These are phyloP conservation scores for Beta lomatogona DNA, from an alignment of 179 eudicot species.

Conservation along the genomic window DNA sequence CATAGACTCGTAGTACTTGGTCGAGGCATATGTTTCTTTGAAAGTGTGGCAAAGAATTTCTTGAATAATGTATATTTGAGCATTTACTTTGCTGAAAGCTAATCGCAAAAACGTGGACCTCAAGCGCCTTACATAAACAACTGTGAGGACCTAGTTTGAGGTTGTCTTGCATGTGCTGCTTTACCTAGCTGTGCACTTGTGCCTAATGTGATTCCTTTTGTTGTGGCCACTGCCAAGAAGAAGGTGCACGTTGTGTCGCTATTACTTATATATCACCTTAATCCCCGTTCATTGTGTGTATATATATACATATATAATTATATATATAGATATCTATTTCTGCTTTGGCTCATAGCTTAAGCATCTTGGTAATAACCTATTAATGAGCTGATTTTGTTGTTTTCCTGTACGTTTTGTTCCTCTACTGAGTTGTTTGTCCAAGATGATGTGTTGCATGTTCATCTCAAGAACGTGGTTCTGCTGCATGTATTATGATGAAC, in stretches of 20 bases:
- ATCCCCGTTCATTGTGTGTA: too few species aligned
- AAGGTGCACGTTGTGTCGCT: background rate
- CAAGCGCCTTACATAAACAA: background rate
- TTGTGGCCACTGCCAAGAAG: background rate
- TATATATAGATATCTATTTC: background rate
- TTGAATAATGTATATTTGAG: background rate
- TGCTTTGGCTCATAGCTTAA: background rate
- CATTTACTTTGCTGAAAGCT: background rate
- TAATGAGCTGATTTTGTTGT: constrained; percentile 7
- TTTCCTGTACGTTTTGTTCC: background rate
- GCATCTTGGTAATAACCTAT: background rate
- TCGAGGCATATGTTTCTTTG: background rate
- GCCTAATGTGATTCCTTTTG: too few species aligned
- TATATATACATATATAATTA: too few species aligned
- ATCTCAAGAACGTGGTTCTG: constrained; percentile 35
- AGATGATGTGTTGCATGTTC: constrained; percentile 21
- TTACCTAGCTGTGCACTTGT: too few species aligned
- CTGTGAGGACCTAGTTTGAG: background rate
- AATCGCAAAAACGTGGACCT: background rate
- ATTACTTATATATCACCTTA: too few species aligned
- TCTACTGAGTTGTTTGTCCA: constrained; percentile 18
- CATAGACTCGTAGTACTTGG: background rate
- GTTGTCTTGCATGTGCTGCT: background rate
- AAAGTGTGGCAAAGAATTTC: background rate
- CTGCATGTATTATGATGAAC: constrained; percentile 27